Evolutionary conservation across 1,139 yeast species (phyloP), one percentile per base, ranked within the genome.

Genomic region (Oligophagozyma castellii): DNA sequence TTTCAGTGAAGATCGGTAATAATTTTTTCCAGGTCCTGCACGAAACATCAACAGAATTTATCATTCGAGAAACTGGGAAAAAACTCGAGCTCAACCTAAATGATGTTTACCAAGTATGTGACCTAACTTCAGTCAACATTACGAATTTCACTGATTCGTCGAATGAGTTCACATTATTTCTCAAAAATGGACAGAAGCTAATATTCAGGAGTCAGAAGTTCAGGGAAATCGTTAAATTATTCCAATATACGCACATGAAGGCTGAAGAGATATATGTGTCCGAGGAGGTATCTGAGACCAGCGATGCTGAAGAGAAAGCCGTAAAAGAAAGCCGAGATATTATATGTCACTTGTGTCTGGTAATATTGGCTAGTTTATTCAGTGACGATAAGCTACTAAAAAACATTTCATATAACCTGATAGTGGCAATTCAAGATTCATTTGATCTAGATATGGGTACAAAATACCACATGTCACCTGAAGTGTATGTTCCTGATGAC

Each of bases 401-500:
- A 38, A 61, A 68, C 10, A 63, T 80, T 2, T 73, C 89, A 0
- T 77, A 74, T 32, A 58, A 67, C 24, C 56, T 81, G 12, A 59
- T 80, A 43, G 72, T 80, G 0, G 68, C 81, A 0, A 58, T 78
- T 20, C 68, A 75, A 6, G 58, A 65, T 2, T 65, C 74, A 24
- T 78, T 73, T 49, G 62, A 65, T n/a, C 54, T 80, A 26, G 70
- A 72, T 29, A 63, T 73, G 40, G 81, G 79, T 1, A 63, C 71
- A 20, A 64, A 65, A 10, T 59, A 71, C 18, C 63, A 63, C 18
- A 67, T 69, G 33, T 70, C 81, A 1, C 66, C 66, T 13, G 76
- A 70, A 22, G 63, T 77, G 11, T 69, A 75, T n/a, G 73, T 79
- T 40, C 93, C 94, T 1, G 67, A 70, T 23, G 78, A 78, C 44